Conservation (phyloP, 805 yeast species). For the Naumovozyma castellii region DNA sequence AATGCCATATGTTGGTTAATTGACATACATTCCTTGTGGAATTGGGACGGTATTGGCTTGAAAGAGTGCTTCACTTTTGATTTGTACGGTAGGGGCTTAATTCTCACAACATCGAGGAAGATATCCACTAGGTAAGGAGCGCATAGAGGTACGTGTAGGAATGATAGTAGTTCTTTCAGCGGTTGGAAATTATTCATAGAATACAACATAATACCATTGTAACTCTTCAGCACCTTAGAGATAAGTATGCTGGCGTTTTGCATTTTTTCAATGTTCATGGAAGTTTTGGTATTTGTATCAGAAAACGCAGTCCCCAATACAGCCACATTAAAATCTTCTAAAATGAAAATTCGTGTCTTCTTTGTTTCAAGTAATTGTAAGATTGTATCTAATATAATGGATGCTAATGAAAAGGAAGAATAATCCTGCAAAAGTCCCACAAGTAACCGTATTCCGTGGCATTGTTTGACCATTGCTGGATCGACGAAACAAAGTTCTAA, state of each 20-base stretch:
- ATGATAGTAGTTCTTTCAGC: constrained; percentile 47
- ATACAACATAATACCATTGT: constrained; percentile 68
- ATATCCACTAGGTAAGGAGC: constrained; percentile 63
- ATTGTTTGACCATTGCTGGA: constrained; percentile 37
- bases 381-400: constrained; percentile 22
- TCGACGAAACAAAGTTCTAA: constrained; percentile 43
- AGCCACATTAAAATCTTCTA: constrained; percentile 55
- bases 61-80: constrained; percentile 5
- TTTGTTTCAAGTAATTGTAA: constrained; percentile 23
- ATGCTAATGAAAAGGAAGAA: constrained; percentile 19
- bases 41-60: constrained; percentile 23
- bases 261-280: constrained; percentile 43
- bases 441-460: constrained; percentile 40
- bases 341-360: constrained; percentile 24
- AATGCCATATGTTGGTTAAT: constrained; percentile 61
- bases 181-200: constrained; percentile 47
- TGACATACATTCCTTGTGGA: constrained; percentile 36
- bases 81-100: constrained; percentile 45
- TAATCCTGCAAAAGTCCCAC: constrained; percentile 22
- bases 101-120: constrained; percentile 55
- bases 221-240: constrained; percentile 51
- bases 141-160: constrained; percentile 50
- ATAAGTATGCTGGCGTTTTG: constrained; percentile 54
- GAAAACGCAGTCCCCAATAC: constrained; percentile 62
- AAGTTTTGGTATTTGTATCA: constrained; percentile 43